Base-by-base conservation (phyloP, 2,329 filamentous ascomycete genomes). In the Trichophyton benhamiae region DNA sequence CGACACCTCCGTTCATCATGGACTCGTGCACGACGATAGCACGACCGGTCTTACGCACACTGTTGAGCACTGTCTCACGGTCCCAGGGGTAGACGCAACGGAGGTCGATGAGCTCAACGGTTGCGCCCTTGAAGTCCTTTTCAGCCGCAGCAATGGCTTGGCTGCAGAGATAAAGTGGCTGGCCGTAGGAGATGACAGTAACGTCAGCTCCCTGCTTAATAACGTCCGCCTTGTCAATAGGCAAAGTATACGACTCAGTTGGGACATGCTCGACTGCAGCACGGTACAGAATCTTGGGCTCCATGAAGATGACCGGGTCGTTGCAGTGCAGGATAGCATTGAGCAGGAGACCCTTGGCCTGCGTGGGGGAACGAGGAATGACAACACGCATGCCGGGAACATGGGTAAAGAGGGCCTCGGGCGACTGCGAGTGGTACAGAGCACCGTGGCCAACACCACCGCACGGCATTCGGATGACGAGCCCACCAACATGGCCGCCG, bases 81-180 rank as follows among this genome's bases (percentile, higher is more conserved):
- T 96, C 91, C 91, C 91, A 96, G 0, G 91, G 91, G 69, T 95
- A 96, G 59, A 96, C 80, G 0, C 91, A 95, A 61, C 91, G 81
- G 62, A 96, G 76, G 71, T 96, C 91, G 63, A 96, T 90, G 62
- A 96, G 78, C 78, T 96, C 91, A 15, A 91, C 82, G 3, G 82
- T 87, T 60, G 91, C 82, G 5, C 87, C 89, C 49, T 53, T 53
- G 57, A 88, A 78, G 53, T 90, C 80, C 65, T 89, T 89, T 71
- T 90, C 84, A 3, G 88, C 87, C 22, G 85, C 85, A 63, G 85
- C 81, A 64, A 95, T 87, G 0, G 91, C 91, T 3, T 83, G 80
- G 59, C 84, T 83, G 72, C 90, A 96, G 46, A 86, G 87, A 73
- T 96, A 96, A 20, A 96, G 75, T 17, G 91, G 91, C 67, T 94